Conservation (phyloP, 768 basidiomycete genomes). For the Mycena polygramma region DNA sequence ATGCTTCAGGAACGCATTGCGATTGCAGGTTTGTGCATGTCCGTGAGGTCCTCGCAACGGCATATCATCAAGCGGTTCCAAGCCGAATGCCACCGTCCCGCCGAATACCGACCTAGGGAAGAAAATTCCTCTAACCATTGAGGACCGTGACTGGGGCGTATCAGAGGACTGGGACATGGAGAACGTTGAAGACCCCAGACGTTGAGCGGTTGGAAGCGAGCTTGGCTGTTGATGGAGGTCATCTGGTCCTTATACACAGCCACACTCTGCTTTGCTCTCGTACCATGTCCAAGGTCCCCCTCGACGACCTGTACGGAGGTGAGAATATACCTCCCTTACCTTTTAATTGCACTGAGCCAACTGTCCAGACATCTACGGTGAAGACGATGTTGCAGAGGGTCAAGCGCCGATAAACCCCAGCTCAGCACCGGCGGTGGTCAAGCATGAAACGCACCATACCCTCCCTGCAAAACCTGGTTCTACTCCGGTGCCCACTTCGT, state of each 20-base stretch:
- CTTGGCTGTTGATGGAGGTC: no score
- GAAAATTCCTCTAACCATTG: no score
- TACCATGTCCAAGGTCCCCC: conserved; percentile 35
- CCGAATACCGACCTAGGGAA: no score
- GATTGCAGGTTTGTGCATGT: no score
- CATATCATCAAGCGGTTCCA: no score
- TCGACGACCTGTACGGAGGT: conserved; percentile 61
- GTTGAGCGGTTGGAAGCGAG: no score
- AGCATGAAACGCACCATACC: conserved; percentile 32
- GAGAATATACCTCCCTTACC: conserved; percentile 31
- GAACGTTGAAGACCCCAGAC: no score
- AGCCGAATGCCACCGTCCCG: no score
- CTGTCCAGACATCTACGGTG: conserved; percentile 65
- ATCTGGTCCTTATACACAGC: conserved; percentile 1
- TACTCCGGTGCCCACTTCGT: conserved; percentile 34
- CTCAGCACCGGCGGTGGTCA: conserved; percentile 20
- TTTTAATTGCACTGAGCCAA: conserved; percentile 16
- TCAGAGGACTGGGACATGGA: no score
- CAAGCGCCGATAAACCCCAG: conserved; percentile 39
- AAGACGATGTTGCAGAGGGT: conserved; percentile 55
- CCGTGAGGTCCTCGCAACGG: no score
- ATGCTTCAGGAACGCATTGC: no score
- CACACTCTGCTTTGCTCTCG: conserved; percentile 16
- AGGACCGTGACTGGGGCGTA: no score
- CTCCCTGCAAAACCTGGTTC: conserved; percentile 36